phyloP scores from a whole-genome alignment of 2,329 filamentous ascomycete genomes.

The Fusarium tricinctum region DNA sequence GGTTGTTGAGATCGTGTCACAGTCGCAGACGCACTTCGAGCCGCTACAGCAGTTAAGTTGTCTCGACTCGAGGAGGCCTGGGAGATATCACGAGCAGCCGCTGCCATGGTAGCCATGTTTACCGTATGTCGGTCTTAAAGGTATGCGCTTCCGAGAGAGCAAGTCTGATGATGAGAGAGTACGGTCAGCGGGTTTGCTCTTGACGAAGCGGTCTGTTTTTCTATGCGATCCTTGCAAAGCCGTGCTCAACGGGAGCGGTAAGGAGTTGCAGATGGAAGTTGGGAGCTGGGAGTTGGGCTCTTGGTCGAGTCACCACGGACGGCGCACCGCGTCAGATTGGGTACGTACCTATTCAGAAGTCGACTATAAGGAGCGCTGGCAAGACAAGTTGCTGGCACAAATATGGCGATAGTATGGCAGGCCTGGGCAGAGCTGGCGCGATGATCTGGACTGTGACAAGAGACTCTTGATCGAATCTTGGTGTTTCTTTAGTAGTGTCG shows the following conservation, averaged over 20 bases:
- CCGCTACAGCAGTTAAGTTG: constrained; percentile 80
- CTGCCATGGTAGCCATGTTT: constrained; percentile 75
- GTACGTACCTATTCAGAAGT: constrained; percentile 55
- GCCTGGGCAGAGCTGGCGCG: constrained; percentile 64
- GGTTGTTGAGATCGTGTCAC: constrained; percentile 72
- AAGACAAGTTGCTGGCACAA: constrained; percentile 47
- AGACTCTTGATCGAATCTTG: constrained; percentile 68
- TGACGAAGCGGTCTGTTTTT: constrained; percentile 9
- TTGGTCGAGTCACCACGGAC: constrained; percentile 46
- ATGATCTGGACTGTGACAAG: constrained; percentile 73
- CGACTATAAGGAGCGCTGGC: constrained; percentile 46
- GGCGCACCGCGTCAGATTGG: constrained; percentile 19
- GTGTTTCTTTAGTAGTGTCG: constrained; percentile 65
- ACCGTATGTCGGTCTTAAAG: constrained; percentile 54
- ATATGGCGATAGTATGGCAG: constrained; percentile 49
- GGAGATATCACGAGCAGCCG: constrained; percentile 77
- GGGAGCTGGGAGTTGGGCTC: constrained; percentile 21
- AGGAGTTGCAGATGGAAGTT: constrained; percentile 29
- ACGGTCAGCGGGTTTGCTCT: constrained; percentile 38
- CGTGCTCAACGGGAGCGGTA: constrained; percentile 12
- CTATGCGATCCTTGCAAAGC: constrained; percentile 26
- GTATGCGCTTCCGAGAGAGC: constrained; percentile 63
- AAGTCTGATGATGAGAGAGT: constrained; percentile 52
- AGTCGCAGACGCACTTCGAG: constrained; percentile 71
- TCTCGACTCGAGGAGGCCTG: constrained; percentile 73